phyloP scores from a whole-genome alignment of 1,284 basidiomycete species.

The Irpex sp. region DNA sequence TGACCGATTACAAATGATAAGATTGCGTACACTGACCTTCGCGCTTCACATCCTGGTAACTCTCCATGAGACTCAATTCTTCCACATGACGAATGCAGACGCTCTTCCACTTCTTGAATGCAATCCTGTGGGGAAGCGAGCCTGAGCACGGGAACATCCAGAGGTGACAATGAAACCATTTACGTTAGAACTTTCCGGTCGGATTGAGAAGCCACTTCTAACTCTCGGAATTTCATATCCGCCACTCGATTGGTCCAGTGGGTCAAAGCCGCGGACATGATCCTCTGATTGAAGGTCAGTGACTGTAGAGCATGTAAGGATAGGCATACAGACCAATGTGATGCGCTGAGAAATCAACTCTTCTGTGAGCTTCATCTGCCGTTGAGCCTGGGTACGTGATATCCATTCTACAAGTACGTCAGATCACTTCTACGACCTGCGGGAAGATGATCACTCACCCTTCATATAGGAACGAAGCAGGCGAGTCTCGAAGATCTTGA shows the following conservation, averaged over 20 bases:
- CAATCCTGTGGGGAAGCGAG: conserved; percentile 30
- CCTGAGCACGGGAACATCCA: neutral
- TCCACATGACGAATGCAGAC: conserved; percentile 58
- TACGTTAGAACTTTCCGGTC: conserved; percentile 45
- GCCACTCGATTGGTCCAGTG: conserved; percentile 71
- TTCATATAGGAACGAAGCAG: conserved; percentile 37
- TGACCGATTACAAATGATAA: neutral
- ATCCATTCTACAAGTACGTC: conserved; percentile 39
- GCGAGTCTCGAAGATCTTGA: conserved; percentile 38
- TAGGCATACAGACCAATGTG: conserved; percentile 31
- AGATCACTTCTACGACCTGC: conserved; percentile 11
- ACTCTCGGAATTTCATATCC: conserved; percentile 62
- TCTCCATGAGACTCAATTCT: conserved; percentile 71
- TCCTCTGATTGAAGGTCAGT: conserved; percentile 38
- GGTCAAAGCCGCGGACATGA: conserved; percentile 40
- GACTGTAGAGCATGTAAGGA: conserved; percentile 7
- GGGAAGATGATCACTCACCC: conserved; percentile 31
- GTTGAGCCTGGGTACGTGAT: conserved; percentile 29
- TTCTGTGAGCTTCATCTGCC: conserved; percentile 35
- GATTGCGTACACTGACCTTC: conserved; percentile 46
- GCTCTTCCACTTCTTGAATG: conserved; percentile 64
- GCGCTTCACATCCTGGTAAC: conserved; percentile 69
- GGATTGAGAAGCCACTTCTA: conserved; percentile 50
- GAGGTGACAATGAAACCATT: conserved; percentile 15
- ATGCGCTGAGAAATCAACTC: conserved; percentile 33